Conservation (phyloP, 768 basidiomycete species). For the Heimioporus sp. region DNA sequence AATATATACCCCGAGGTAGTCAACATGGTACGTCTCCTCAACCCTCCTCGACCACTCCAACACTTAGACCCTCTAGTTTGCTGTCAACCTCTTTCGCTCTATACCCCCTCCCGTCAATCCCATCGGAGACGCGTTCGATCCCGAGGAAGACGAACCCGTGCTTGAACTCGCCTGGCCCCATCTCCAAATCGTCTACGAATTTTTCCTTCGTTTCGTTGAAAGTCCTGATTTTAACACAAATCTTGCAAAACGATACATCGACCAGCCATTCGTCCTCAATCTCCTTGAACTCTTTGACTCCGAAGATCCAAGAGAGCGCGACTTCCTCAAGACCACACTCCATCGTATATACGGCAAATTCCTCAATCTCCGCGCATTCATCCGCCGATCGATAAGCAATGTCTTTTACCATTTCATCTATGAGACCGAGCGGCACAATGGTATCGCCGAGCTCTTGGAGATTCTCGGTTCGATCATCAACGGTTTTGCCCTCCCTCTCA, state of each 20-base stretch:
- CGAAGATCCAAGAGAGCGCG: conserved; percentile 97
- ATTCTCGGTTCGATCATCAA: conserved; percentile 99
- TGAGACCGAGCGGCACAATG: conserved; percentile 98
- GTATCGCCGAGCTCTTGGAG: conserved; percentile 96
- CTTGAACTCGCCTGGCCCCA: conserved; percentile 99
- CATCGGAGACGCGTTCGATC: conserved; percentile 97
- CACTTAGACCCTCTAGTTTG: conserved; percentile 61
- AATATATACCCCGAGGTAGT: conserved; percentile 98
- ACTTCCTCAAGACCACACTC: conserved; percentile 98
- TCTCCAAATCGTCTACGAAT: conserved; percentile 98
- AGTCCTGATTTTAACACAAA: conserved; percentile 98
- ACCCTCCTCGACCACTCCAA: neutral
- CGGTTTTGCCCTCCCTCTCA: conserved; percentile 95
- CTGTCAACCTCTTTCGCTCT: conserved; percentile 96
- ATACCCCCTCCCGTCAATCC: conserved; percentile 99
- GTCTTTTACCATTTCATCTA: conserved; percentile 99
- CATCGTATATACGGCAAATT: conserved; percentile 99
- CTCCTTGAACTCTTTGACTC: conserved; percentile 98
- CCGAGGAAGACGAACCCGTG: conserved; percentile 99
- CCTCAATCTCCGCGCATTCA: conserved; percentile 96
- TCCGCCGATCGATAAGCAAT: conserved; percentile 98
- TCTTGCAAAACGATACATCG: conserved; percentile 95
- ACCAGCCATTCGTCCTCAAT: conserved; percentile 93
- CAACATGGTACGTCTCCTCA: conserved; percentile 74
- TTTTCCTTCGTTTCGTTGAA: conserved; percentile 98